Conservation (phyloP, 164 flowering plant species). For the Houttuynia cordata region DNA sequence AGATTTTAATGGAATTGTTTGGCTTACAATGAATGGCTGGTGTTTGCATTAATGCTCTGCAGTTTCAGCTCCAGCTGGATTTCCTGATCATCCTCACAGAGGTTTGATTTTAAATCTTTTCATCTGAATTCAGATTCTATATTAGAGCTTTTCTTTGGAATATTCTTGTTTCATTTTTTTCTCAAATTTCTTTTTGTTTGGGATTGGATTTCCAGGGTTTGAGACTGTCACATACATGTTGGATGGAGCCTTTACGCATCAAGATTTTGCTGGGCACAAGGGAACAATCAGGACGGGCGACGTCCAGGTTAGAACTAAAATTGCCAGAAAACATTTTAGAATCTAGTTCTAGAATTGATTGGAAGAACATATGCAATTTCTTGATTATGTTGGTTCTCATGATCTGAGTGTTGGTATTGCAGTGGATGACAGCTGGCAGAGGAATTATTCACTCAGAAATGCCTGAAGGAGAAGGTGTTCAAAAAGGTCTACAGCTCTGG, state of each 20-base stretch:
- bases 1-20: not conserved
- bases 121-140: not conserved
- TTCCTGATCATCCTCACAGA: constrained; percentile 95
- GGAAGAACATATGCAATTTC: too few relatives aligned
- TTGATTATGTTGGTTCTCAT: not conserved
- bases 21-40: too few relatives aligned
- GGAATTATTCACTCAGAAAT: constrained; percentile 90
- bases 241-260: constrained; percentile 78
- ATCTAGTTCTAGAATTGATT: too few relatives aligned
- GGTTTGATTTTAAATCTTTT: constrained; percentile 25
- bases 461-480: constrained; percentile 68
- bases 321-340: not conserved
- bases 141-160: not conserved
- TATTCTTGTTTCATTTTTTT: not conserved
- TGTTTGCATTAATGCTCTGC: constrained; percentile 15
- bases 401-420: constrained; percentile 7
- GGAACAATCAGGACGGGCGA: constrained; percentile 76
- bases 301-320: constrained; percentile 45
- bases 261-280: constrained; percentile 82
- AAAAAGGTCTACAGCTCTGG: constrained; percentile 78
- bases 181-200: not conserved
- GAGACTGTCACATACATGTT: constrained; percentile 90
- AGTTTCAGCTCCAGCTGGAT: constrained; percentile 89
- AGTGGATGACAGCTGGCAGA: constrained; percentile 98
- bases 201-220: constrained; percentile 32